Conservation (phyloP, 352 stramenopile genomes). For the Phytophthora meadii region DNA sequence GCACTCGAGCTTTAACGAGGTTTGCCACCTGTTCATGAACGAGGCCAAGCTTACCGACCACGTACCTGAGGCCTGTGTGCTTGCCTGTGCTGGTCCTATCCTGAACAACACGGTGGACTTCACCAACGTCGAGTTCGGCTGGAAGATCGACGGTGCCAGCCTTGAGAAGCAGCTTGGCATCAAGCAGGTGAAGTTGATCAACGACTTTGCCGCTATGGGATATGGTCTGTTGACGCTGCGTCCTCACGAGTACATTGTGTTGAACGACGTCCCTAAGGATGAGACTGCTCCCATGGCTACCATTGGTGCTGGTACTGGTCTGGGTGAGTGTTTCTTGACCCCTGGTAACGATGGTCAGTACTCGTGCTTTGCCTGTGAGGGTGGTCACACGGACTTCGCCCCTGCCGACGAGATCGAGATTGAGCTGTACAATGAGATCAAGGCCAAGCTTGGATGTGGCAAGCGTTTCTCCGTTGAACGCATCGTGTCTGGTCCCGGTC, state of each 20-base stretch:
- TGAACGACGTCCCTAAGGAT: conserved; percentile 72
- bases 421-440: conserved; percentile 81
- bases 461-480: conserved; percentile 95
- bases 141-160: conserved; percentile 82
- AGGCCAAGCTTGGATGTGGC: conserved; percentile 72
- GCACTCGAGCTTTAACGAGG: conserved; percentile 77
- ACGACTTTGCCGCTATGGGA: conserved; percentile 97
- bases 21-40: conserved; percentile 93
- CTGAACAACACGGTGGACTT: conserved; percentile 85
- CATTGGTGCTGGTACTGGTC: conserved; percentile 95
- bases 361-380: conserved; percentile 92
- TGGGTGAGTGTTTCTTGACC: conserved; percentile 97
- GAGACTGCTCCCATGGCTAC: conserved; percentile 92
- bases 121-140: conserved; percentile 93
- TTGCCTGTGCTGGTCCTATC: conserved; percentile 80
- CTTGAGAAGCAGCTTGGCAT: conserved; percentile 83
- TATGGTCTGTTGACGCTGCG: conserved; percentile 96
- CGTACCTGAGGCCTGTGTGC: conserved; percentile 61
- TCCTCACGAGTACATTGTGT: conserved; percentile 88
- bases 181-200: conserved; percentile 90
- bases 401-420: conserved; percentile 89
- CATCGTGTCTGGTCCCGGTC: conserved; percentile 93
- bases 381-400: conserved; percentile 96
- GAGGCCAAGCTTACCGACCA: conserved; percentile 82
- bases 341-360: conserved; percentile 83